Conservation (phyloP, 805 yeast species). For the Lachancea sp. region DNA sequence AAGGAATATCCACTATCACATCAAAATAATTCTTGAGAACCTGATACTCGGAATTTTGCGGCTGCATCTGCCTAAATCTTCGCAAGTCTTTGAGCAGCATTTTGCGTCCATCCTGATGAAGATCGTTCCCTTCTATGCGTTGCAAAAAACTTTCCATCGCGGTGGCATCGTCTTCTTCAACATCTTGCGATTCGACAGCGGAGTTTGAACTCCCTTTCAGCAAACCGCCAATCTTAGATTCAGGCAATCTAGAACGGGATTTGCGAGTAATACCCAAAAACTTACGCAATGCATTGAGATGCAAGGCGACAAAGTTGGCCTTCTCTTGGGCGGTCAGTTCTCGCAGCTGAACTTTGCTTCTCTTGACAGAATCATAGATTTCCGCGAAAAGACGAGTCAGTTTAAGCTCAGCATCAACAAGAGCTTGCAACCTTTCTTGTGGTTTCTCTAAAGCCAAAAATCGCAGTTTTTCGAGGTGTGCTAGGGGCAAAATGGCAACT, state of each 20-base stretch:
- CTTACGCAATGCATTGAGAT: conserved; percentile 44
- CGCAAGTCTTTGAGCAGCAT: conserved; percentile 45
- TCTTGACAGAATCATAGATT: conserved; percentile 27
- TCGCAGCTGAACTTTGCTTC: conserved; percentile 42
- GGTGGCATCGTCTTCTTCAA: conserved; percentile 31
- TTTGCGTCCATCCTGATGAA: conserved; percentile 39
- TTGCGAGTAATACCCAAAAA: conserved; percentile 43
- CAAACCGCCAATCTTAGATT: not conserved
- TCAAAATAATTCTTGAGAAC: conserved; percentile 60
- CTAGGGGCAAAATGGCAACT: conserved; percentile 46
- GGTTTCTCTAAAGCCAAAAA: conserved; percentile 30
- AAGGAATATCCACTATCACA: conserved; percentile 59
- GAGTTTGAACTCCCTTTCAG: not conserved
- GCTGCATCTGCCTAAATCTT: conserved; percentile 45
- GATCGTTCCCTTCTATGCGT: conserved; percentile 19
- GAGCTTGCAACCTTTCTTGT: conserved; percentile 31
- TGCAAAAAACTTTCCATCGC: conserved; percentile 29
- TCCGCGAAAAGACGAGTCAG: conserved; percentile 39
- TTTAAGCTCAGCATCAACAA: conserved; percentile 30
- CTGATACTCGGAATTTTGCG: conserved; percentile 58
- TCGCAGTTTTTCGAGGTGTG: conserved; percentile 37
- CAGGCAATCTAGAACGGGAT: not conserved
- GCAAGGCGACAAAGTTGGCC: conserved; percentile 49
- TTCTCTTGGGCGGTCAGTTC: conserved; percentile 47
- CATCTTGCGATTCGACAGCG: conserved; percentile 24